Base-by-base conservation (phyloP, 768 basidiomycete genomes). In the Roridomyces roridus region DNA sequence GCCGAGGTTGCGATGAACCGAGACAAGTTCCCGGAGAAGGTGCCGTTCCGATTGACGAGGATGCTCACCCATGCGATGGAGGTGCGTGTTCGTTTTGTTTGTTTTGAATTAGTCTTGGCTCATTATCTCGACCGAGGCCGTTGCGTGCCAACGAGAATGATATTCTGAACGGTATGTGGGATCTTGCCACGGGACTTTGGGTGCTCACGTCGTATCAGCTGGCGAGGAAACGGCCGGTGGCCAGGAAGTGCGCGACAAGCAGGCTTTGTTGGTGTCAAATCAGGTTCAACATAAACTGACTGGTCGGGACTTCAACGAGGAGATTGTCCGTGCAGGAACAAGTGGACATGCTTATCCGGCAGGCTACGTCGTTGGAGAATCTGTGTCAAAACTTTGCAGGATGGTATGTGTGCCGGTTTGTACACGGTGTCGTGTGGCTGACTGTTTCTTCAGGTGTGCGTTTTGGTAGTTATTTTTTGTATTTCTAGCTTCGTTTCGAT, bases 41-140 rank as follows among this genome's bases (percentile, higher is more conserved):
- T 99, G 51, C 97, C 97, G 1, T 99, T 99, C 88, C 86, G 97
- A 31, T 81, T 99, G 58, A 99, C 97, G 15, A 82, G 97, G 65
- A 99, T 99, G 97, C 83, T 99, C 46, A 96, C 94, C 10, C 94
- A 97, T 70, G 97, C 97, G 17, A 99, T 99, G 97, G 97, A 99
- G 84, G 95, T 94, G 63, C 5, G 53, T 68, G n/a, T n/a, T n/a
- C n/a, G n/a, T n/a, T n/a, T n/a, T n/a, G 14, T 11, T 36, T 4
- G 29, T 17, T 14, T 39, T 31, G 15, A 29, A 21, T 36, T 8
- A 26, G 11, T 15, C 40, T 62, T 55, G 17, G 47, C 62, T 43
- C 34, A 39, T 60, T 51, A 24, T 87, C 83, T 18, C 87, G 91
- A 67, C 87, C 88, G 58, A 85, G 94, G 46, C 92, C 89, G 68